Base-by-base conservation (phyloP, 2,329 filamentous ascomycete genomes). In the Aspergillus sergii region DNA sequence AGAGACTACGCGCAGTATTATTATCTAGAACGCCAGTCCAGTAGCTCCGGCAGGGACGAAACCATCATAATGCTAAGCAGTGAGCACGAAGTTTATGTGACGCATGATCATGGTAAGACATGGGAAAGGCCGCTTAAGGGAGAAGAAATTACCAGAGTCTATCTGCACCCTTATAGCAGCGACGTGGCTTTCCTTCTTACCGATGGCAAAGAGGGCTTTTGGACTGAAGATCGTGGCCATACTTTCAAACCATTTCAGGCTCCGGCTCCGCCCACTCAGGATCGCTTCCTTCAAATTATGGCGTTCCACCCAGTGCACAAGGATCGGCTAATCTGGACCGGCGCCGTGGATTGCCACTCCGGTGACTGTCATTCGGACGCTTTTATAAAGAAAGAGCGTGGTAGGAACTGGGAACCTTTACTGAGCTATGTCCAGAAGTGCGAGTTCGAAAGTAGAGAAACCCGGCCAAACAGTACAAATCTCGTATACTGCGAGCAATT, bases 281-380 rank as follows among this genome's bases (percentile, higher is more conserved):
- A 75, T 69, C 68, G 32, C 16, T 28, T 73, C 7, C 69, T 82
- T 5, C 84, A 87, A 21, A 84, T 93, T 48, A 77, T 92, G 69
- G 83, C 84, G 41, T 99, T 99, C 80, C 95, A 99, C 72, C 91
- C 93, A 1, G 88, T 90, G 69, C 87, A 91, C 71, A 91, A 90
- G 74, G 91, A 97, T 72, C 97, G 93, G 93, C 83, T 98, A 50
- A 91, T 99, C 65, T 98, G 94, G 93, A 88, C 91, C 56, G 94
- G 94, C 45, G 81, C 81, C 11, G 81, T 88, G 67, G 86, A 90
- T 65, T 96, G 92, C 74, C 86, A 88, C 4, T 82, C 82, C 12
- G 79, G 78, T 19, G 79, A 86, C 39, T 97, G 94, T 76, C 89
- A 91, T 70, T 83, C 83, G 1, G 87, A 91, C 65, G 92, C 94